Evolutionary conservation across 2,329 filamentous ascomycete genomes (phyloP).

Genomic region (Aureobasidium namibiae): DNA sequence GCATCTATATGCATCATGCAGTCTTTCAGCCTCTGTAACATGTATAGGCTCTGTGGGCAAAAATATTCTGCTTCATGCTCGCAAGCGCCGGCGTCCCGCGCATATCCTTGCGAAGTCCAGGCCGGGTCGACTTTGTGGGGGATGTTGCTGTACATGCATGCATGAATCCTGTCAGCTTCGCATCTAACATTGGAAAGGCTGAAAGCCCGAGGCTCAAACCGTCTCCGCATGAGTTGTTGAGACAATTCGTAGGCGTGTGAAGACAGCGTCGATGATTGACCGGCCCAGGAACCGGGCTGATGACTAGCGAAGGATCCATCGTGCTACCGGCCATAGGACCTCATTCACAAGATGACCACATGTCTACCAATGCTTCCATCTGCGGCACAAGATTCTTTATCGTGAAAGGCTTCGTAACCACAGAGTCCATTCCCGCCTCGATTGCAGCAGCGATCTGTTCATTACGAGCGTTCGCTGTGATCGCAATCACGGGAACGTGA

Average conservation of each 20-base stretch:
- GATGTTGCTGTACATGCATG: not conserved
- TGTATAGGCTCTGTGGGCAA: not conserved
- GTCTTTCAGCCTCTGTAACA: not conserved
- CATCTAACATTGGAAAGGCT: not conserved
- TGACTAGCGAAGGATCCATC: not conserved
- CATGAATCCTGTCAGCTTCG: not conserved
- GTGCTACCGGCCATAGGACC: not conserved
- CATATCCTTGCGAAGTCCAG: not conserved
- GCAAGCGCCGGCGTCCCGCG: not conserved
- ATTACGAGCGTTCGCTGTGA: slow-evolving; percentile 67
- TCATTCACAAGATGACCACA: not conserved
- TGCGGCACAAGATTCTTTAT: slow-evolving; percentile 28
- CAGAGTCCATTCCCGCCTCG: slow-evolving; percentile 54
- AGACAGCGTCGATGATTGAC: too few relatives aligned
- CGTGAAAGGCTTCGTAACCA: slow-evolving; percentile 29
- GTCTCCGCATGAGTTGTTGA: too few relatives aligned
- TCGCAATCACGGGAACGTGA: slow-evolving; percentile 67
- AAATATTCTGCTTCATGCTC: not conserved
- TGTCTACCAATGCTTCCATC: slow-evolving; percentile 24
- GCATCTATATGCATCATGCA: not conserved
- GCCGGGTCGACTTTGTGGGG: not conserved
- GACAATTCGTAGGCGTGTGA: too few relatives aligned
- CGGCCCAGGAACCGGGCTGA: not conserved
- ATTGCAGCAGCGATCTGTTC: slow-evolving; percentile 67
- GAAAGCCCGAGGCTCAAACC: not conserved